These are phyloP conservation scores for Powellomyces hirtus DNA, from an alignment of 192 early-diverging fungal genomes.

Conservation along the genomic window DNA sequence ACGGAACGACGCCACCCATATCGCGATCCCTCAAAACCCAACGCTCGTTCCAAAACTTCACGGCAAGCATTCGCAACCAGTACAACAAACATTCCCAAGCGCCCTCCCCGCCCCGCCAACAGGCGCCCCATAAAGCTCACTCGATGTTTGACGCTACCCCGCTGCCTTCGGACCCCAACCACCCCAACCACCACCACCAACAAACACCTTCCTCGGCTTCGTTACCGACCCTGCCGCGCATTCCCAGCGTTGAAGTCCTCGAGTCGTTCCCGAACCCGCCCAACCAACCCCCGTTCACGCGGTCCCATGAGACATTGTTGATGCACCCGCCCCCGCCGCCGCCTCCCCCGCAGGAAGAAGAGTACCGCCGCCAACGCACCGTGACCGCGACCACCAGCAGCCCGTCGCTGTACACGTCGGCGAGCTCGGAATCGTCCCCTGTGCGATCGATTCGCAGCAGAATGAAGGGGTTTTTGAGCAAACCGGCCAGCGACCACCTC, in stretches of 20 bases:
- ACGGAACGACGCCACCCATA: not conserved
- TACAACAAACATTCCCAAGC: too few species aligned
- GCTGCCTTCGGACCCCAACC: not conserved
- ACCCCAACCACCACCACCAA: not conserved
- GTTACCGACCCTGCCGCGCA: not conserved
- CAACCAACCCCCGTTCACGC: not conserved
- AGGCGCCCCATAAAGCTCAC: not conserved
- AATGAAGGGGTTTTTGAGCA: not conserved
- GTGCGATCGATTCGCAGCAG: not conserved
- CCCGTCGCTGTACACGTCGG: not conserved
- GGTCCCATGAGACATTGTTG: not conserved
- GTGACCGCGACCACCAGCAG: not conserved
- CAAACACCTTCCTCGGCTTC: too few species aligned
- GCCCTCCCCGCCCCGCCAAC: too few species aligned
- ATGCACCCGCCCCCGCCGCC: too few species aligned
- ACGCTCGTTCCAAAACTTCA: not conserved
- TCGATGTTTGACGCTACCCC: not conserved
- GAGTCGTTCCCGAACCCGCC: not conserved
- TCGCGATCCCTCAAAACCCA: not conserved
- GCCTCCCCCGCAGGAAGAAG: not conserved
- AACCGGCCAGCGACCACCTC: not conserved
- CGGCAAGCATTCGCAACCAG: too few species aligned
- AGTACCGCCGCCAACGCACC: not conserved
- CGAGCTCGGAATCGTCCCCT: not conserved
- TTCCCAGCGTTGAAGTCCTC: not conserved